Evolutionary conservation across 805 yeast species (phyloP).

Genomic region (Lipomyces yamanashiensis): DNA sequence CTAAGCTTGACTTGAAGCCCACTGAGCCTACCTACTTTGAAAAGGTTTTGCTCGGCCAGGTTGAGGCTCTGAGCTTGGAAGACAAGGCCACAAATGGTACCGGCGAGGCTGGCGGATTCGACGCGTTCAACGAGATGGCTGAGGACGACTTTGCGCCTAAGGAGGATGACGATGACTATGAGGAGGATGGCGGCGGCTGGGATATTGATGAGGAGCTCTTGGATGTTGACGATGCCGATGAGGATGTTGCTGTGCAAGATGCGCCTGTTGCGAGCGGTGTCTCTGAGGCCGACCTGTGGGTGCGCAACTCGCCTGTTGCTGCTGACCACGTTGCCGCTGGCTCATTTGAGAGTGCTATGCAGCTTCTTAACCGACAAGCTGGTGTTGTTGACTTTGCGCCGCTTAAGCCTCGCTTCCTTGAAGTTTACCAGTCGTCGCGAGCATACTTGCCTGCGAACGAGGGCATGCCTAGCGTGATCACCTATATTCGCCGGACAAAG

Average conservation of each 20-base stretch:
- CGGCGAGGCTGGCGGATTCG: conserved; percentile 38
- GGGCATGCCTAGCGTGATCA: conserved; percentile 71
- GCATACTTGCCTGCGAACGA: conserved; percentile 73
- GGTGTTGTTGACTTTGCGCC: conserved; percentile 90
- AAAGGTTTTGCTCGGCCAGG: conserved; percentile 76
- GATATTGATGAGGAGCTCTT: conserved; percentile 49
- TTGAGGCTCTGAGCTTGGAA: conserved; percentile 65
- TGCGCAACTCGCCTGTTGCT: conserved; percentile 83
- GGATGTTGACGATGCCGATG: conserved; percentile 51
- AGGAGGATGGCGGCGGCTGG: conserved; percentile 40
- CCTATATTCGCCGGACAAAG: conserved; percentile 62
- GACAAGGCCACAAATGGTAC: conserved; percentile 44
- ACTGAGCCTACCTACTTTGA: conserved; percentile 81
- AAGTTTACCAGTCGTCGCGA: conserved; percentile 81
- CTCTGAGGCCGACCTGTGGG: conserved; percentile 76
- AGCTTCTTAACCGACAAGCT: conserved; percentile 83
- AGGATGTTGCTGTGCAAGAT: conserved; percentile 53
- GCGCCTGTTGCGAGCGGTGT: conserved; percentile 45
- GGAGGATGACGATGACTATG: conserved; percentile 39
- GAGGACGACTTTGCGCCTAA: conserved; percentile 36
- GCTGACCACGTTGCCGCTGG: conserved; percentile 97
- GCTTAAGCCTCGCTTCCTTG: conserved; percentile 77
- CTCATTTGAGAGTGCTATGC: conserved; percentile 94
- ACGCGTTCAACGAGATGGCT: conserved; percentile 37
- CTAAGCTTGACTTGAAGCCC: conserved; percentile 82